Conservation (phyloP, 768 basidiomycete genomes). For the Tephrocybe sp. region DNA sequence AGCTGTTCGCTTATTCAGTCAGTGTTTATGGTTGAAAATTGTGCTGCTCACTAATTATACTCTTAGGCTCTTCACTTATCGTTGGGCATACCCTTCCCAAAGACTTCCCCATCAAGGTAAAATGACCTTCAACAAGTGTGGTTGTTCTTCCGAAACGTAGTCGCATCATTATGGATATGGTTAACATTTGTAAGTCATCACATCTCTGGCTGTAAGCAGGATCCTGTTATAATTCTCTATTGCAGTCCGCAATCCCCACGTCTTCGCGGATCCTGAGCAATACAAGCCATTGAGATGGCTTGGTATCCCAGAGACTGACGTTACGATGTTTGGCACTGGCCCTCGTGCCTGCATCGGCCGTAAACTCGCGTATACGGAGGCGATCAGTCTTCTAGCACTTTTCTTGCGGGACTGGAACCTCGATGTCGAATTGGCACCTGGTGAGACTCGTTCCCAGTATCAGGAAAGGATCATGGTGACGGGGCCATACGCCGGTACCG, state of each 20-base stretch:
- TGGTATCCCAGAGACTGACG: conserved; percentile 18
- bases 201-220: not conserved
- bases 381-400: not conserved
- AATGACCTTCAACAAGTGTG: not conserved
- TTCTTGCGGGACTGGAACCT: not conserved
- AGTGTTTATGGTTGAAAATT: not conserved
- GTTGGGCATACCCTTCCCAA: conserved; percentile 27
- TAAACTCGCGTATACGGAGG: not conserved
- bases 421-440: conserved; percentile 1
- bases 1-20: conserved; percentile 28
- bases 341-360: not conserved
- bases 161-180: conserved; percentile 24
- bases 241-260: conserved; percentile 28
- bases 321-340: conserved; percentile 23
- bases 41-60: not conserved
- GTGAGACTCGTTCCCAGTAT: conserved; percentile 4
- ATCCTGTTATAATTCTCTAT: not conserved
- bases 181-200: conserved; percentile 23
- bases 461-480: conserved; percentile 5
- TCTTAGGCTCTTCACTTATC: conserved; percentile 19
- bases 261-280: conserved; percentile 27
- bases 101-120: conserved; percentile 17
- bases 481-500: not conserved
- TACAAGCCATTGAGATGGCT: conserved; percentile 35
- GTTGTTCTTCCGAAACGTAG: conserved; percentile 12